These are phyloP conservation scores for Cladosporium oxysporum DNA, from an alignment of 2,329 filamentous ascomycete species.

Conservation along the genomic window DNA sequence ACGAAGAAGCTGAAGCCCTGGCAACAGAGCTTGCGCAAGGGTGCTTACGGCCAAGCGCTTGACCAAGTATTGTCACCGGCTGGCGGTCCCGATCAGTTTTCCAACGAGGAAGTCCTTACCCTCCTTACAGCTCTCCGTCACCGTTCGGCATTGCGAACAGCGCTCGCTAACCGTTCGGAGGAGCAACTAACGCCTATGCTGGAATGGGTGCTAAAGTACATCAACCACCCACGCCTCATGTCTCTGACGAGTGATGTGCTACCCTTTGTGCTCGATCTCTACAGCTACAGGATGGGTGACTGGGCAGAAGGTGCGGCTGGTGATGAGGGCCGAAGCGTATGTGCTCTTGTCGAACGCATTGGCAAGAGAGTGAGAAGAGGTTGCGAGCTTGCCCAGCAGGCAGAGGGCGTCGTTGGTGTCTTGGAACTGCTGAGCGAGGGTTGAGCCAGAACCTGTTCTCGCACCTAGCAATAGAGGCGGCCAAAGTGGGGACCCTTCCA, in stretches of 20 bases:
- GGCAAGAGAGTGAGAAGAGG: constrained; percentile 70
- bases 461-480: not conserved
- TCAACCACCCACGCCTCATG: constrained; percentile 80
- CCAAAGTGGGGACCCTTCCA: not conserved
- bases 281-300: constrained; percentile 71
- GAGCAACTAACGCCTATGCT: constrained; percentile 78
- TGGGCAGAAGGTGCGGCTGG: constrained; percentile 35
- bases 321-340: constrained; percentile 53
- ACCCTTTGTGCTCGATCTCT: constrained; percentile 81
- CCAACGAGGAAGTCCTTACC: constrained; percentile 60
- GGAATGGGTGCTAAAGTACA: constrained; percentile 77
- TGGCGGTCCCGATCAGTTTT: constrained; percentile 26
- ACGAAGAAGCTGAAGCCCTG: constrained; percentile 69
- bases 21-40: constrained; percentile 80
- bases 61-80: constrained; percentile 66
- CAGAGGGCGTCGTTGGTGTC: constrained; percentile 83
- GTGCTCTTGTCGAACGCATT: constrained; percentile 71
- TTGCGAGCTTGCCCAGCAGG: constrained; percentile 80
- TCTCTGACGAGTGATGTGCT: constrained; percentile 80
- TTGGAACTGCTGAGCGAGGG: constrained; percentile 71
- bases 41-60: constrained; percentile 73
- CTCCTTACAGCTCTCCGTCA: constrained; percentile 83
- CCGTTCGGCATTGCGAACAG: constrained; percentile 78
- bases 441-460: constrained; percentile 23
- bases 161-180: constrained; percentile 80